These are phyloP conservation scores for Ceratocystis eucalypticola DNA, from an alignment of 2,329 filamentous ascomycete species.

Conservation along the genomic window DNA sequence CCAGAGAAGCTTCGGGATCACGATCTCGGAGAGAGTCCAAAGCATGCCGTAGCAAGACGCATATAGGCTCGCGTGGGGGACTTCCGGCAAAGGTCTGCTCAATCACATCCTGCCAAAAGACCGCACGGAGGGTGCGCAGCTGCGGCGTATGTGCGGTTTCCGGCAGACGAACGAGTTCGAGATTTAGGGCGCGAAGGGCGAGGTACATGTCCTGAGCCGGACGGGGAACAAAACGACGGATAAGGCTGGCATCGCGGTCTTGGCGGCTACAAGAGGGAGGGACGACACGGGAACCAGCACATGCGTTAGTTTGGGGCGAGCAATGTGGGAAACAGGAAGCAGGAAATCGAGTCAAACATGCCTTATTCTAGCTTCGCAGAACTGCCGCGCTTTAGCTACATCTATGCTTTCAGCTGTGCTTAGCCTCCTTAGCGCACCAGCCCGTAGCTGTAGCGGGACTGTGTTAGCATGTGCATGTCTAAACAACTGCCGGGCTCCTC, in stretches of 20 bases:
- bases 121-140: constrained; percentile 76
- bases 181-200: constrained; percentile 80
- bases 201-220: constrained; percentile 71
- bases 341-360: not conserved
- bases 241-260: constrained; percentile 76
- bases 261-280: constrained; percentile 46
- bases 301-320: not conserved
- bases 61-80: constrained; percentile 83
- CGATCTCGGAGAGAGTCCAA: constrained; percentile 45
- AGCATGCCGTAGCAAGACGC: constrained; percentile 64
- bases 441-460: not conserved
- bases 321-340: not conserved
- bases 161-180: constrained; percentile 80
- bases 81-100: constrained; percentile 60
- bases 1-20: constrained; percentile 31
- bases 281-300: not conserved
- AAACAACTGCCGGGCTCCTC: not conserved
- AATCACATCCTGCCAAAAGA: constrained; percentile 87
- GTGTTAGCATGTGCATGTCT: not conserved
- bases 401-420: not conserved
- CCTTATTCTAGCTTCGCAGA: constrained; percentile 10
- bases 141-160: constrained; percentile 80
- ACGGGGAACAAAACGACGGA: constrained; percentile 70
- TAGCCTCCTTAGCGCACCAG: not conserved
- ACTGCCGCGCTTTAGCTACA: constrained; percentile 4